These are phyloP conservation scores for Malus orientalis DNA, from an alignment of 306 rosid genomes.

Conservation along the genomic window DNA sequence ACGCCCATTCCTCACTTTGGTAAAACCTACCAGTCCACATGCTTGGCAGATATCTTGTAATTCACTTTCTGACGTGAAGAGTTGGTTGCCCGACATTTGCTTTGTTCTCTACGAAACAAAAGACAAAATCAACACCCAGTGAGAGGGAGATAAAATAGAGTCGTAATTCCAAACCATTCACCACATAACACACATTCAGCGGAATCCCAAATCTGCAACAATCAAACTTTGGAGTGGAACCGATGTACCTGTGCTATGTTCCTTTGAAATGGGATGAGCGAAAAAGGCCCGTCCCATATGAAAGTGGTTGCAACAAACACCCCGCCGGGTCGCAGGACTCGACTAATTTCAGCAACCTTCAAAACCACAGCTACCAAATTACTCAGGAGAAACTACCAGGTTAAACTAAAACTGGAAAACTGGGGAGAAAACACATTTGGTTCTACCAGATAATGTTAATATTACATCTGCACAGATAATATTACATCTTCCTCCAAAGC, in stretches of 20 bases:
- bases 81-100: constrained; percentile 46
- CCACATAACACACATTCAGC: not conserved
- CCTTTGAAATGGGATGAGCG: constrained; percentile 47
- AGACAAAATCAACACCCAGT: not conserved
- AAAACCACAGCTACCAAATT: constrained; percentile 14
- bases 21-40: constrained; percentile 44
- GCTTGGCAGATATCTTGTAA: constrained; percentile 77
- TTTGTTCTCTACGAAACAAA: constrained; percentile 25
- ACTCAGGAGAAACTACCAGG: not conserved
- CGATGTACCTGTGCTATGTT: constrained; percentile 45
- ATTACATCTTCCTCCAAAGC: too few species aligned
- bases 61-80: constrained; percentile 55
- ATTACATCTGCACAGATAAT: too few species aligned
- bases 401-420: not conserved
- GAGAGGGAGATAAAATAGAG: not conserved
- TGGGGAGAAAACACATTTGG: not conserved
- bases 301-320: constrained; percentile 80
- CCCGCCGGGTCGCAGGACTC: constrained; percentile 88
- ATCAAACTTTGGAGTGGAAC: constrained; percentile 3
- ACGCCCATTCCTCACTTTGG: constrained; percentile 41
- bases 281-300: constrained; percentile 61
- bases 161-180: not conserved
- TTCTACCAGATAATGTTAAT: not conserved
- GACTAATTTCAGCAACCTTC: constrained; percentile 89
- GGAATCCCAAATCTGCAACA: not conserved